A percentile compares a stretch with the other conserved stretches of the same genome.
Evolutionary conservation across 179 eudicot genomes (phyloP).

Genomic region (Monotropa hypopitys): DNA sequence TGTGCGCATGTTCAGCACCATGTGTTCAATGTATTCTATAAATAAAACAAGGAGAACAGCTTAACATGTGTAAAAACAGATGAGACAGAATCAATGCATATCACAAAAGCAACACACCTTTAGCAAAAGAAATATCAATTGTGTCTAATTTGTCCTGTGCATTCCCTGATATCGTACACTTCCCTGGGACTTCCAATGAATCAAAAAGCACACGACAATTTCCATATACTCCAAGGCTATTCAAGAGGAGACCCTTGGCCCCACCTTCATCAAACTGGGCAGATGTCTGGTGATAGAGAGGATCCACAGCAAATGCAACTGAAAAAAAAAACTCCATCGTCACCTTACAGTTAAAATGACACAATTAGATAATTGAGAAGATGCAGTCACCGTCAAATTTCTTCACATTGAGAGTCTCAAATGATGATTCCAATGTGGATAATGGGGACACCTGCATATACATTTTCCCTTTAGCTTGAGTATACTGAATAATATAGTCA

Average conservation of each 20-base stretch:
- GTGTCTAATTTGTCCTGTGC: slow-evolving; percentile 24
- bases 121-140: slow-evolving; percentile 71
- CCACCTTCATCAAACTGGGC: slow-evolving; percentile 99
- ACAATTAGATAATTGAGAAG: background rate
- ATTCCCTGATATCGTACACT: slow-evolving; percentile 30
- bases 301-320: slow-evolving; percentile 95
- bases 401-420: slow-evolving; percentile 77
- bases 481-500: background rate
- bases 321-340: slow-evolving; percentile 9
- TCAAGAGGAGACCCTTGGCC: slow-evolving; percentile 84
- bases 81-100: background rate
- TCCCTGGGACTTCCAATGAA: slow-evolving; percentile 83
- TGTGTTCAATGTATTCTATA: slow-evolving; percentile 59
- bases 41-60: slow-evolving; percentile 12
- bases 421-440: slow-evolving; percentile 80
- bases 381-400: slow-evolving; percentile 71
- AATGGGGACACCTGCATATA: slow-evolving; percentile 71
- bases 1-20: slow-evolving; percentile 38
- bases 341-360: background rate
- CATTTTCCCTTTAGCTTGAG: slow-evolving; percentile 3
- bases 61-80: background rate
- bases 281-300: slow-evolving; percentile 92
- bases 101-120: slow-evolving; percentile 33
- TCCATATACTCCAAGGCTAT: slow-evolving; percentile 85
- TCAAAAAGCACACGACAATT: slow-evolving; percentile 82